Evolutionary conservation across 2,329 filamentous ascomycete genomes (phyloP).

Genomic region (Arthrobotrys entomopaga): DNA sequence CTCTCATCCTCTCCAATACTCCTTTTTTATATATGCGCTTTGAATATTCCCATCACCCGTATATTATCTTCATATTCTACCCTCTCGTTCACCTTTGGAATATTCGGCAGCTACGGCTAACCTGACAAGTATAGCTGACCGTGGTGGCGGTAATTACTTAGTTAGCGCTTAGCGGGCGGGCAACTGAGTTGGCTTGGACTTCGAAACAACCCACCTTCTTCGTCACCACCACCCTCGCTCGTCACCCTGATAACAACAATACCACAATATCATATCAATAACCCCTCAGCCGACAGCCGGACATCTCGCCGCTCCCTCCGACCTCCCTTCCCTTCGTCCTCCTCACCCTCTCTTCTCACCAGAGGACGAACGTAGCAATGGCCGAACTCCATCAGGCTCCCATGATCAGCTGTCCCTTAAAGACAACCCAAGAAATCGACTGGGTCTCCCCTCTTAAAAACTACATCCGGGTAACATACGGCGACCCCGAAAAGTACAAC

Average conservation of each 20-base stretch:
- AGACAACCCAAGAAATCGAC: conserved; percentile 96
- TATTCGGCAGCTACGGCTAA: too few relatives aligned
- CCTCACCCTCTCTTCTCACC: conserved; percentile 22
- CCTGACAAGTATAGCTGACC: background rate
- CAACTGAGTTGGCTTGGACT: conserved; percentile 29
- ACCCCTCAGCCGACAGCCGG: conserved; percentile 46
- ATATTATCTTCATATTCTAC: too few relatives aligned
- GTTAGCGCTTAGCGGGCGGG: conserved; percentile 50
- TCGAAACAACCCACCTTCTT: conserved; percentile 20
- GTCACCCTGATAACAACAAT: background rate
- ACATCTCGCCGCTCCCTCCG: too few relatives aligned
- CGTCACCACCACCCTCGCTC: background rate
- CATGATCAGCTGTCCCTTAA: conserved; percentile 54
- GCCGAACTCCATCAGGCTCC: conserved; percentile 53
- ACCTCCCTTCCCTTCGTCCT: background rate
- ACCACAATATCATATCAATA: conserved; percentile 23
- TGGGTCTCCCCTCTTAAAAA: conserved; percentile 91
- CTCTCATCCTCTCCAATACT: conserved; percentile 3
- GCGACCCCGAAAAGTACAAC: conserved; percentile 92
- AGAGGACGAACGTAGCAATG: conserved; percentile 37
- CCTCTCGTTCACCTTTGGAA: too few relatives aligned
- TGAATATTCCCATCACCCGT: background rate
- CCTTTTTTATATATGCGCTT: conserved; percentile 4
- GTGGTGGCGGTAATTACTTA: background rate
- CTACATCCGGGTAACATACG: conserved; percentile 93